Conservation (phyloP, 176 grass and related monocot genomes). For the Carex parvula region DNA sequence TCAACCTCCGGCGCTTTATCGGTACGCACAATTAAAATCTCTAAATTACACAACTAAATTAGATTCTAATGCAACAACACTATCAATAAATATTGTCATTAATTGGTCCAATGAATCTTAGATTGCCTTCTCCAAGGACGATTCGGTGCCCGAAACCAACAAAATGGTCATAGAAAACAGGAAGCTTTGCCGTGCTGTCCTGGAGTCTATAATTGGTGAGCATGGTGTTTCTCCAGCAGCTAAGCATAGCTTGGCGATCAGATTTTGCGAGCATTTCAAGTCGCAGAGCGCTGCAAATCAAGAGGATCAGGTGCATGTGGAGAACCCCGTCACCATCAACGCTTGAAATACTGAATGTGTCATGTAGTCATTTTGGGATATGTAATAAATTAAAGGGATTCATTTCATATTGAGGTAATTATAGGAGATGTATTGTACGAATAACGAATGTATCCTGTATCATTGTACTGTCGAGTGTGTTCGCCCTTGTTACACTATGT, state of each 20-base stretch:
- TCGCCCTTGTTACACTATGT: neutral
- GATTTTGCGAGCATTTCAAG: conserved; percentile 52
- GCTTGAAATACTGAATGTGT: neutral
- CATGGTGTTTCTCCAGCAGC: conserved; percentile 62
- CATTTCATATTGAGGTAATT: neutral
- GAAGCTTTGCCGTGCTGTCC: conserved; percentile 47
- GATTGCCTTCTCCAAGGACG: conserved; percentile 69
- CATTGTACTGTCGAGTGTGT: too few relatives aligned
- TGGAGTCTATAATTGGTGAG: conserved; percentile 89
- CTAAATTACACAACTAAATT: too few relatives aligned
- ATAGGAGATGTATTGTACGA: neutral
- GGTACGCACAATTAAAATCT: conserved; percentile 22
- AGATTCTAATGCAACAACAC: too few relatives aligned
- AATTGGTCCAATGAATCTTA: neutral
- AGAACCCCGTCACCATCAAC: neutral
- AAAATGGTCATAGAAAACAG: conserved; percentile 50
- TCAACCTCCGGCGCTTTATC: conserved; percentile 49
- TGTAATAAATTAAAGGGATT: neutral
- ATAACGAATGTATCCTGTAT: neutral
- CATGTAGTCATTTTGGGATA: too few relatives aligned
- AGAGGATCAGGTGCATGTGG: conserved; percentile 1
- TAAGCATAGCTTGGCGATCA: conserved; percentile 65
- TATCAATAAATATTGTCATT: too few relatives aligned
- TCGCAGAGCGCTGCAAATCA: neutral
- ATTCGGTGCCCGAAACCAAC: conserved; percentile 34